A percentile compares a stretch with the other conserved stretches of the same genome.
These are phyloP conservation scores for Ceratobasidium sp. DNA, from an alignment of 1,284 basidiomycete species.

Conservation along the genomic window DNA sequence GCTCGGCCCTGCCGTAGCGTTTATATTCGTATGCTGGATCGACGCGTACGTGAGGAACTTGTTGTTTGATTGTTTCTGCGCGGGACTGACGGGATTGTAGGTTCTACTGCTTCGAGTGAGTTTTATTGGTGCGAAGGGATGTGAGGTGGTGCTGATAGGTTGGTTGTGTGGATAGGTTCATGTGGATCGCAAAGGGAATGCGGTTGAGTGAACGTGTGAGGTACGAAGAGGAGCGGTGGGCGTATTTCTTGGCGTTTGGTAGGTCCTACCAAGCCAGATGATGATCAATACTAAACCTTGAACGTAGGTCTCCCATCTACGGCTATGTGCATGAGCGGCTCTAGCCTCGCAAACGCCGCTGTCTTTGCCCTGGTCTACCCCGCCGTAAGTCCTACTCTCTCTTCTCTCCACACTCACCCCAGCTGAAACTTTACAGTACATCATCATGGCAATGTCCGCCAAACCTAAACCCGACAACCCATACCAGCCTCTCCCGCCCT, in stretches of 20 bases:
- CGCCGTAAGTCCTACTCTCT: conserved; percentile 62
- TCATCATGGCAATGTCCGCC: conserved; percentile 82
- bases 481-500: conserved; percentile 68
- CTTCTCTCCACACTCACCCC: conserved; percentile 48
- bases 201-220: conserved; percentile 75
- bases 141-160: not conserved
- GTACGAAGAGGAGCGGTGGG: conserved; percentile 86
- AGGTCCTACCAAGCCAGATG: conserved; percentile 51
- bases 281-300: conserved; percentile 39
- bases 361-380: conserved; percentile 84
- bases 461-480: conserved; percentile 75
- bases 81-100: conserved; percentile 58
- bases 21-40: conserved; percentile 83
- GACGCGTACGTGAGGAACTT: conserved; percentile 72
- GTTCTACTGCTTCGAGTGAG: conserved; percentile 90
- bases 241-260: conserved; percentile 87
- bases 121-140: not conserved
- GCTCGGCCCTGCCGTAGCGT: conserved; percentile 69
- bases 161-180: conserved; percentile 65
- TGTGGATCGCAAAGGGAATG: conserved; percentile 80
- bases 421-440: conserved; percentile 64
- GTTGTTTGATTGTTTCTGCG: conserved; percentile 20
- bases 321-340: conserved; percentile 75
- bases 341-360: conserved; percentile 78
- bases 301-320: conserved; percentile 73